These are phyloP conservation scores for Eugenia klotzschiana DNA, from an alignment of 441 rosid genomes.

Conservation along the genomic window DNA sequence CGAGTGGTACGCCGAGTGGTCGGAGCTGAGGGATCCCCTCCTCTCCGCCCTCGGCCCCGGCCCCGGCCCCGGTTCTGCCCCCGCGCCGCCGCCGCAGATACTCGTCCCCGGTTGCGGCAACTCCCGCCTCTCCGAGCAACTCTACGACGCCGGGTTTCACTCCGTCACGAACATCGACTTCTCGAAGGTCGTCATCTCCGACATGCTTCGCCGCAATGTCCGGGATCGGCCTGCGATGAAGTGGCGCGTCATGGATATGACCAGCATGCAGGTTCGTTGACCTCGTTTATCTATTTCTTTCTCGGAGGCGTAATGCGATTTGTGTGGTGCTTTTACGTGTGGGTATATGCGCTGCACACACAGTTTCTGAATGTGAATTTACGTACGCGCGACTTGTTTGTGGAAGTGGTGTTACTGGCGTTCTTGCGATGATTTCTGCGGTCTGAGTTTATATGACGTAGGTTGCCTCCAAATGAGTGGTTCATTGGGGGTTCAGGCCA, in stretches of 20 bases:
- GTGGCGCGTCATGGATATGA: constrained; percentile 96
- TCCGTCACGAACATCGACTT: constrained; percentile 67
- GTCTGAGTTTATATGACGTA: background rate
- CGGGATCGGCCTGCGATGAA: constrained; percentile 58
- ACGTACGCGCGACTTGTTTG: background rate
- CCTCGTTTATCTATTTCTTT: background rate
- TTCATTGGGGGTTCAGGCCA: too few relatives aligned
- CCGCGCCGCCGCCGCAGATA: constrained; percentile 19
- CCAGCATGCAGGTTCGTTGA: constrained; percentile 51
- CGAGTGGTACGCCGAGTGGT: constrained; percentile 99
- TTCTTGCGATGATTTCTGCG: background rate
- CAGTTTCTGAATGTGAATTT: background rate
- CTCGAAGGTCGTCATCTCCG: constrained; percentile 79
- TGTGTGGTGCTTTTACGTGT: background rate
- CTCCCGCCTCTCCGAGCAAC: constrained; percentile 68
- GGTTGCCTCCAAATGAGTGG: background rate
- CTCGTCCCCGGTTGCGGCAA: constrained; percentile 87
- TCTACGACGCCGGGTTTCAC: constrained; percentile 69
- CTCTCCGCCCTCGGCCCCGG: constrained; percentile 24
- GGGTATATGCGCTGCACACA: background rate
- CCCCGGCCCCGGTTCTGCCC: background rate
- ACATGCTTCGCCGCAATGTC: constrained; percentile 79
- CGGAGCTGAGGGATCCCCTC: constrained; percentile 51
- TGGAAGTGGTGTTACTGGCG: background rate
- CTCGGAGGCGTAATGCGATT: background rate